Conservation (phyloP, 805 yeast species). For the Candida cerambycidarum region DNA sequence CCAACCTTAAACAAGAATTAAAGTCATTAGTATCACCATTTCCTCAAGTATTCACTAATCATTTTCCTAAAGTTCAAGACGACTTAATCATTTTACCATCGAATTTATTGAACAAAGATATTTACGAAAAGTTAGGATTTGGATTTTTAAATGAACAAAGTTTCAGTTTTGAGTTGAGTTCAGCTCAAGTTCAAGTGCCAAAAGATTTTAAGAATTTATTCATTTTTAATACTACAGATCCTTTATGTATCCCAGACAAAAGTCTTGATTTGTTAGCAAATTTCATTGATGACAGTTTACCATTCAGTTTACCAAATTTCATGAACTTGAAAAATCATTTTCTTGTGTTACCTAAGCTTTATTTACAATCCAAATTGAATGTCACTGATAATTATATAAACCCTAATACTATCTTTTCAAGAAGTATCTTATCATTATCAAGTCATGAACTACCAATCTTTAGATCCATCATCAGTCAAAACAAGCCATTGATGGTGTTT, state of each 20-base stretch:
- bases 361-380: constrained; percentile 11
- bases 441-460: constrained; percentile 24
- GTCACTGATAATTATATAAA: constrained; percentile 2
- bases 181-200: constrained; percentile 29
- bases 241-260: constrained; percentile 7
- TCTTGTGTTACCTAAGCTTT: constrained; percentile 36
- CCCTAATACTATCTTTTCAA: constrained; percentile 14
- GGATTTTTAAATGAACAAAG: constrained; percentile 12
- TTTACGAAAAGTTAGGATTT: constrained; percentile 25
- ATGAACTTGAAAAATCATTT: constrained; percentile 37
- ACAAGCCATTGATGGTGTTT: constrained; percentile 39
- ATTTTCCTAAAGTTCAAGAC: constrained; percentile 8
- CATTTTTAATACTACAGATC: constrained; percentile 33
- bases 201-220: constrained; percentile 33
- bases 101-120: constrained; percentile 19
- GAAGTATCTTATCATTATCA: constrained; percentile 13
- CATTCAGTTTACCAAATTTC: constrained; percentile 38
- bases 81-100: constrained; percentile 28
- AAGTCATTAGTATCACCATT: constrained; percentile 12
- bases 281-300: constrained; percentile 31
- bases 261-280: constrained; percentile 18
- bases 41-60: neutral
- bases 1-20: constrained; percentile 14
- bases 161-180: constrained; percentile 7
- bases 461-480: constrained; percentile 20